Percentiles rank a stretch among this genome's conserved stretches.
These are phyloP conservation scores for Pseudogymnoascus sp. DNA, from an alignment of 2,329 filamentous ascomycete species.

Conservation along the genomic window DNA sequence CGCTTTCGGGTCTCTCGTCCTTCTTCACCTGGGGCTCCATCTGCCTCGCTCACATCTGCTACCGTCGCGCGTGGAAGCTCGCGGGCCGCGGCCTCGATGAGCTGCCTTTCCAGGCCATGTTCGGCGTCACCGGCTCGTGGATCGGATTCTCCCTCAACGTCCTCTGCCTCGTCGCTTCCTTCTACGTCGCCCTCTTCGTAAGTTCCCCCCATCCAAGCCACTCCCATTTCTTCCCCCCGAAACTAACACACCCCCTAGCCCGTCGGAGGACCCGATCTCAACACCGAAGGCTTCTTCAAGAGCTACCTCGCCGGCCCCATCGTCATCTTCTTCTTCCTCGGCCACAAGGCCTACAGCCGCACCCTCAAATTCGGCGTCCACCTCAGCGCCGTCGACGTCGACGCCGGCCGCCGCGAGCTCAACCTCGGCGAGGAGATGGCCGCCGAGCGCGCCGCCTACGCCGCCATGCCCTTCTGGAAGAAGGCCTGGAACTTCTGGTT, in stretches of 20 bases:
- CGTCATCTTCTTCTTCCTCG: conserved; percentile 50
- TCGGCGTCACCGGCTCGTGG: conserved; percentile 58
- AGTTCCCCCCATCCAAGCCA: too few relatives aligned
- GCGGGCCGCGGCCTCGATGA: conserved; percentile 43
- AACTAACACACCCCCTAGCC: conserved; percentile 28
- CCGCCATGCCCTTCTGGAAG: conserved; percentile 24
- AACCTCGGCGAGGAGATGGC: conserved; percentile 25
- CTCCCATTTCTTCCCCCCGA: conserved; percentile 14
- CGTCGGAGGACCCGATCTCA: conserved; percentile 33
- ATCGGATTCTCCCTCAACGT: conserved; percentile 57
- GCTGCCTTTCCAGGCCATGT: conserved; percentile 35
- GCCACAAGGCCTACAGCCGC: conserved; percentile 52
- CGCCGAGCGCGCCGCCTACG: conserved; percentile 23
- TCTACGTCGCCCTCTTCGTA: conserved; percentile 34
- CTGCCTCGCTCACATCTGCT: conserved; percentile 56
- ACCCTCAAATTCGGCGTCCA: conserved; percentile 19
- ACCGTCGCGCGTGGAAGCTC: conserved; percentile 50
- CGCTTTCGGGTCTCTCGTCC: conserved; percentile 61
- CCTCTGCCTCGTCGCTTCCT: conserved; percentile 54
- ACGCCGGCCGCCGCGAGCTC: conserved; percentile 25
- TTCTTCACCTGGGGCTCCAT: conserved; percentile 68
- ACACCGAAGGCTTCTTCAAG: conserved; percentile 49
- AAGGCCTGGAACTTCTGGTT: conserved; percentile 13
- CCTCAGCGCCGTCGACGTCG: conserved; percentile 22
- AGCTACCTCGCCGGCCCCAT: conserved; percentile 49